phyloP scores from a whole-genome alignment of 2,329 filamentous ascomycete species.

The Neopestalotiopsis rosae region DNA sequence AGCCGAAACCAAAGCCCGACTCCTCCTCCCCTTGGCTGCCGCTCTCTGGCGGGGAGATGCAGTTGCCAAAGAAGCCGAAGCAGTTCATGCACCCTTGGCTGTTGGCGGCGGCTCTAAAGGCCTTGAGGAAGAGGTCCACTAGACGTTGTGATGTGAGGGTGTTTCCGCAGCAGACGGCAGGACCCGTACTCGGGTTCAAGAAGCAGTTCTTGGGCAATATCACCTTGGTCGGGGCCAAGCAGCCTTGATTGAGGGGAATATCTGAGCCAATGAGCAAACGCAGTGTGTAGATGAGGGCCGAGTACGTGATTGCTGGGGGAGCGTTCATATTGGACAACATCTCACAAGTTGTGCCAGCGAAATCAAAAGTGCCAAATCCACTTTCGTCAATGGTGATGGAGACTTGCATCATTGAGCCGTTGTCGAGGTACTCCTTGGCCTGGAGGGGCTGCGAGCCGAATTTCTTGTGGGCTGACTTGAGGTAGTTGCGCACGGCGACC shows the following conservation, averaged over 20 bases:
- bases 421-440: conserved; percentile 77
- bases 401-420: conserved; percentile 43
- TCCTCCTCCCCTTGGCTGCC: conserved; percentile 13
- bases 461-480: conserved; percentile 44
- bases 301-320: conserved; percentile 37
- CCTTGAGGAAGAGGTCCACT: conserved; percentile 26
- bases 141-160: conserved; percentile 29
- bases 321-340: conserved; percentile 37
- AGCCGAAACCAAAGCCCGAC: conserved; percentile 64
- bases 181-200: conserved; percentile 34
- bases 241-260: conserved; percentile 79
- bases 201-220: conserved; percentile 35
- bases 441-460: conserved; percentile 56
- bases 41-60: conserved; percentile 23
- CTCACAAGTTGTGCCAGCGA: conserved; percentile 58
- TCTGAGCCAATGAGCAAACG: conserved; percentile 74
- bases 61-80: conserved; percentile 68
- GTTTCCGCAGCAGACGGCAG: conserved; percentile 29
- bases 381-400: conserved; percentile 64
- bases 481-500: conserved; percentile 34
- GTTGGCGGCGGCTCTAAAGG: conserved; percentile 56
- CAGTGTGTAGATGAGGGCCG: conserved; percentile 35
- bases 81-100: conserved; percentile 83
- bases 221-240: conserved; percentile 47
- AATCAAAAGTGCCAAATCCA: conserved; percentile 70